phyloP scores from a whole-genome alignment of 257 asterid species.

The Buddleja alternifolia region DNA sequence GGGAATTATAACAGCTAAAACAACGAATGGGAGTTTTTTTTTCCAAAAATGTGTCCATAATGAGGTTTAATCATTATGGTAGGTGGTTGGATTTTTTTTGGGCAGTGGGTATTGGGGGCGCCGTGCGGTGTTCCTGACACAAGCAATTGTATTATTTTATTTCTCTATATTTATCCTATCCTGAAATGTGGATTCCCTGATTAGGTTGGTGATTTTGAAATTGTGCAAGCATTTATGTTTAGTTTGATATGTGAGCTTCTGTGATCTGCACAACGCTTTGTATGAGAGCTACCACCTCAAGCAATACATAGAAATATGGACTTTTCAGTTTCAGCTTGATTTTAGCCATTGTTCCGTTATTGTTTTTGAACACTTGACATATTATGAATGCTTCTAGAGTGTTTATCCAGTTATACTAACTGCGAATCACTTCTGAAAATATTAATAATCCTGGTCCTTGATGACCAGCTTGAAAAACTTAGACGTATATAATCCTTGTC shows the following conservation, averaged over 20 bases:
- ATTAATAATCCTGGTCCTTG: constrained; percentile 12
- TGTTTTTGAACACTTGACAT: too few relatives aligned
- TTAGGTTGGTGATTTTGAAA: background rate
- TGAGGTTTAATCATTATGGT: too few relatives aligned
- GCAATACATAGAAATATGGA: constrained; percentile 2
- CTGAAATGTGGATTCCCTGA: background rate
- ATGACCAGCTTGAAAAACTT: constrained; percentile 6
- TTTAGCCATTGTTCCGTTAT: too few relatives aligned
- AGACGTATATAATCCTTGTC: background rate
- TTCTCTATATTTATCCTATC: too few relatives aligned
- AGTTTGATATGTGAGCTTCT: constrained; percentile 14
- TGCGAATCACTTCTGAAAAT: background rate
- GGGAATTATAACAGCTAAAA: background rate
- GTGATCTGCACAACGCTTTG: background rate
- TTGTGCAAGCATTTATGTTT: background rate
- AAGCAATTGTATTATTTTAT: too few relatives aligned
- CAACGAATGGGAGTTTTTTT: background rate
- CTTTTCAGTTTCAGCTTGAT: too few relatives aligned
- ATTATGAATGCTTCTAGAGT: constrained; percentile 14
- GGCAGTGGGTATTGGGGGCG: too few relatives aligned
- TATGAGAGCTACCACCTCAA: background rate
- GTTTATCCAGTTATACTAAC: constrained; percentile 1
- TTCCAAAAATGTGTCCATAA: too few relatives aligned
- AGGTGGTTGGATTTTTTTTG: too few relatives aligned
- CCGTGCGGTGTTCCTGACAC: too few relatives aligned